A percentile compares a stretch with the other conserved stretches of the same genome.
phyloP scores from a whole-genome alignment of 1,284 basidiomycete genomes.

The Ceratobasidium sp. region DNA sequence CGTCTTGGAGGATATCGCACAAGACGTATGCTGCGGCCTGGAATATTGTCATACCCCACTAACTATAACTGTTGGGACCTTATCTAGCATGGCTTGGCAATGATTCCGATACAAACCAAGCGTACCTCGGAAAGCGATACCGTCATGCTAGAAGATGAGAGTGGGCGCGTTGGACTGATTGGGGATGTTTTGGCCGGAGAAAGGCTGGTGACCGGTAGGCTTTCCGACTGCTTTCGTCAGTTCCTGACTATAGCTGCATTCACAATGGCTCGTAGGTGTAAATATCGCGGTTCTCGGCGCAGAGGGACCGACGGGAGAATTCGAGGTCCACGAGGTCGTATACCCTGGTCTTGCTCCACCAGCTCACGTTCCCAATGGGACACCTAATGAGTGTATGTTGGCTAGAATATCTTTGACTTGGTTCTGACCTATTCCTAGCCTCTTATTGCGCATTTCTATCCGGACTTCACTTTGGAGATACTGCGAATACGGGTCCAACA shows the following conservation, averaged over 20 bases:
- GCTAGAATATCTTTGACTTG: background rate
- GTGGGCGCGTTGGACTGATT: constrained; percentile 86
- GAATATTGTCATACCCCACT: background rate
- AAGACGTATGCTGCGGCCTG: constrained; percentile 70
- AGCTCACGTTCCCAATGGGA: constrained; percentile 47
- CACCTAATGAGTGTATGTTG: constrained; percentile 44
- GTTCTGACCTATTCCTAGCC: background rate
- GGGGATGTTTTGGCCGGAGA: constrained; percentile 61
- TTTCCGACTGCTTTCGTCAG: constrained; percentile 42
- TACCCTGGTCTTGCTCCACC: constrained; percentile 77
- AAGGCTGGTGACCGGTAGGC: constrained; percentile 74
- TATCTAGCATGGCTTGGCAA: constrained; percentile 82
- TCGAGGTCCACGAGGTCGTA: constrained; percentile 86
- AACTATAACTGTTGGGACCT: background rate
- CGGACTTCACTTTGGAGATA: constrained; percentile 14
- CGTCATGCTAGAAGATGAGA: constrained; percentile 94
- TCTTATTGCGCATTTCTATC: constrained; percentile 26
- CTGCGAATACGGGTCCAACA: background rate
- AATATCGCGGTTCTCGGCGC: constrained; percentile 89
- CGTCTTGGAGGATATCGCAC: constrained; percentile 90
- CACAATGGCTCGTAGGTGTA: constrained; percentile 54
- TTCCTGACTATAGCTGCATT: background rate
- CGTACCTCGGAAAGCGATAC: constrained; percentile 80
- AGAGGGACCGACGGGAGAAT: constrained; percentile 89
- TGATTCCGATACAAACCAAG: constrained; percentile 76